These are phyloP conservation scores for Codiaeum variegatum DNA, from an alignment of 441 rosid genomes.

Conservation along the genomic window DNA sequence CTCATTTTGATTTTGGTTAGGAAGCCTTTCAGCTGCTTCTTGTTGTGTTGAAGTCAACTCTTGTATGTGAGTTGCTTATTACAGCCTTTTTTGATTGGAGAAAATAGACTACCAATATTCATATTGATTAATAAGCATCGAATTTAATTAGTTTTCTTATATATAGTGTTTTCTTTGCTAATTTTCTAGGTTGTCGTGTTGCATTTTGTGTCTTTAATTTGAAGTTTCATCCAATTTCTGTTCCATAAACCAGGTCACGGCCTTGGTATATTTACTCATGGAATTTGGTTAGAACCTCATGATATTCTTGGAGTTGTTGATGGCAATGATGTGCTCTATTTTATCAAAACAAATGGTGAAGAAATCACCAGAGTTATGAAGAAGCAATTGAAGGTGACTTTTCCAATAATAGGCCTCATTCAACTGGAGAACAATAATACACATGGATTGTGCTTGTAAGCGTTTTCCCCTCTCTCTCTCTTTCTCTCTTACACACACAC, in stretches of 20 bases:
- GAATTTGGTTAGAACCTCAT: constrained; percentile 86
- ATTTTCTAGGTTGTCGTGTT: background rate
- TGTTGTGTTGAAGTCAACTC: background rate
- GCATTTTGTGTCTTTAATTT: constrained; percentile 9
- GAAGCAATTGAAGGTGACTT: constrained; percentile 60
- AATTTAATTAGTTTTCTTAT: background rate
- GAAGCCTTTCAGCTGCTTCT: background rate
- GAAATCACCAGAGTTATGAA: constrained; percentile 62
- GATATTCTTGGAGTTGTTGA: constrained; percentile 79
- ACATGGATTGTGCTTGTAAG: constrained; percentile 67
- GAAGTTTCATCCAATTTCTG: constrained; percentile 28
- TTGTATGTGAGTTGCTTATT: background rate
- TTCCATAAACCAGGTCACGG: constrained; percentile 46
- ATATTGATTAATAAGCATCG: background rate
- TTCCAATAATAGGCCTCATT: constrained; percentile 63
- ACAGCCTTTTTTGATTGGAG: background rate
- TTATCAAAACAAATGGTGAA: constrained; percentile 81
- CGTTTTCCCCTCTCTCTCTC: constrained; percentile 13
- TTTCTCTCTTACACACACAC: no score
- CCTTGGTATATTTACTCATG: constrained; percentile 51
- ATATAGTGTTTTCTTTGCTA: background rate
- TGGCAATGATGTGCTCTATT: constrained; percentile 60
- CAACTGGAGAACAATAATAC: constrained; percentile 39
- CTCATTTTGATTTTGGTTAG: background rate
- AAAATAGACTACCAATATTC: background rate